phyloP scores from a whole-genome alignment of 208 protist genomes.

The Trypanosoma melophagium region DNA sequence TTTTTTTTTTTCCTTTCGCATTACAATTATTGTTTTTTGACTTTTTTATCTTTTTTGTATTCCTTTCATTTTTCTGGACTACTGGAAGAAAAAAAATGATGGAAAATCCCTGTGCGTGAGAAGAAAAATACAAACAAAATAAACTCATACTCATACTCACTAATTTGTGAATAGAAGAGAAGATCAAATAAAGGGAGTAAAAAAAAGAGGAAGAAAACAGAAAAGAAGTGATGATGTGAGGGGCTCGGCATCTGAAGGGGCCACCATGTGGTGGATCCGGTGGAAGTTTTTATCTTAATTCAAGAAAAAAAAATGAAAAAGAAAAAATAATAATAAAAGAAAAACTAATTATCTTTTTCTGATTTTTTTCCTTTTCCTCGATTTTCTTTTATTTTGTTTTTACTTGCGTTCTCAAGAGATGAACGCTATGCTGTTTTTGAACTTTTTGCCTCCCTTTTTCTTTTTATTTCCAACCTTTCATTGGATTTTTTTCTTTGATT shows the following conservation, averaged over 20 bases:
- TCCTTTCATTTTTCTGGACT: slow-evolving; percentile 2
- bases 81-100: too few relatives aligned
- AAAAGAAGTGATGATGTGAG: not conserved
- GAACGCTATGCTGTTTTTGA: too few relatives aligned
- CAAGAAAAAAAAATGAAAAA: not conserved
- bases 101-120: not conserved
- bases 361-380: not conserved
- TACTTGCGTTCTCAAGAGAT: not conserved
- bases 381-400: not conserved
- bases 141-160: not conserved
- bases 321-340: slow-evolving; percentile 4
- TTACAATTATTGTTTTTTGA: slow-evolving; percentile 11
- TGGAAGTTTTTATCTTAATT: too few relatives aligned
- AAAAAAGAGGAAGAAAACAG: not conserved
- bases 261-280: too few relatives aligned
- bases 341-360: not conserved
- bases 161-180: not conserved
- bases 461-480: too few relatives aligned
- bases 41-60: not conserved
- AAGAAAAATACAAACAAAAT: too few relatives aligned
- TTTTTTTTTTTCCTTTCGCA: slow-evolving; percentile 15
- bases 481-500: too few relatives aligned
- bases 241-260: too few relatives aligned
- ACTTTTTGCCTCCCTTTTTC: too few relatives aligned
- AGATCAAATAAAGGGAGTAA: not conserved